A percentile compares a stretch with the other conserved stretches of the same genome.
Conservation (phyloP, 1,284 basidiomycete species). For the Ustilago shanxiensis region DNA sequence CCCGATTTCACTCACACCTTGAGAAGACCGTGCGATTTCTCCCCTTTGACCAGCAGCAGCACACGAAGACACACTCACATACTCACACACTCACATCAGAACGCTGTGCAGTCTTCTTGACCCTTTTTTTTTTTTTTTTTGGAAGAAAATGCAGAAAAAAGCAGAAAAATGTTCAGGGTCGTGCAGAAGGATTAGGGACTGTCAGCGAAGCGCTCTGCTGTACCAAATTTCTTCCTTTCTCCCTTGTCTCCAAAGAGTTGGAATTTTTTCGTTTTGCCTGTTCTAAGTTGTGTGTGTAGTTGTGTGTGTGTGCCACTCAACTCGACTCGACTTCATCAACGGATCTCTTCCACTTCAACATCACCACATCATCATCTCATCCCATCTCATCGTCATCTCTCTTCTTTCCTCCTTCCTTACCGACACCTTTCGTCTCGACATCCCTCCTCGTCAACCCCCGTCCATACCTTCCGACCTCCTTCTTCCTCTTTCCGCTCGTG, state of each 20-base stretch:
- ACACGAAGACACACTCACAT: too few species aligned
- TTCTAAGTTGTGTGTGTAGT: too few species aligned
- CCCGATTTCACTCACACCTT: too few species aligned
- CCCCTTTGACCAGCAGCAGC: not conserved
- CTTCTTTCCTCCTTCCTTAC: slow-evolving; percentile 15
- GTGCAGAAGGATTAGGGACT: slow-evolving; percentile 2
- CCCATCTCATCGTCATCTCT: too few species aligned
- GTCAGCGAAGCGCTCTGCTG: slow-evolving; percentile 21
- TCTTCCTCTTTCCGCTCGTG: slow-evolving; percentile 5
- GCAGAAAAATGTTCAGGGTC: slow-evolving; percentile 5
- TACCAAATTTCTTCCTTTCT: slow-evolving; percentile 13
- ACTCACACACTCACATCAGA: too few species aligned
- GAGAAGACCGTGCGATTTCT: too few species aligned
- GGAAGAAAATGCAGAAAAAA: not conserved
- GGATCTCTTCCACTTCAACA: slow-evolving; percentile 6
- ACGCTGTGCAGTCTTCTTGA: not conserved
- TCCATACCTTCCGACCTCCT: slow-evolving; percentile 13
- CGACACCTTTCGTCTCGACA: slow-evolving; percentile 15
- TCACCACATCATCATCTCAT: not conserved
- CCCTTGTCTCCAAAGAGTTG: too few species aligned
- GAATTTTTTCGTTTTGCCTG: too few species aligned
- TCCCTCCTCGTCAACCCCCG: slow-evolving; percentile 2
- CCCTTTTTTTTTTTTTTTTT: too few species aligned
- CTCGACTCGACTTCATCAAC: not conserved
- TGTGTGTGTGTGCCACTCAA: not conserved